Evolutionary conservation across 2,329 filamentous ascomycete species (phyloP).

Genomic region (Botrytis aclada): DNA sequence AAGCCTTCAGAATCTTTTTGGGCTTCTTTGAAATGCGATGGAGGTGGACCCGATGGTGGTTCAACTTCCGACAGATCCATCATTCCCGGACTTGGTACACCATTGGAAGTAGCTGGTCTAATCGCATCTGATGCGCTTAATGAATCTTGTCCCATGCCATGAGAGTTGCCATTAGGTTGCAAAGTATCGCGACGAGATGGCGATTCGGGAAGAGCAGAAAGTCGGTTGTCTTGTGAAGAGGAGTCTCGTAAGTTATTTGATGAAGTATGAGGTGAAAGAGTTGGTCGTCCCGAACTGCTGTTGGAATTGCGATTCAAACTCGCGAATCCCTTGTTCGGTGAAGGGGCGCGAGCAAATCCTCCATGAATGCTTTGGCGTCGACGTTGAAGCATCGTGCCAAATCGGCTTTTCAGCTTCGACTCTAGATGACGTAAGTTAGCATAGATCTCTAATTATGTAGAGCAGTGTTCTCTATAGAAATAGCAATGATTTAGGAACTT

Average conservation of each 20-base stretch:
- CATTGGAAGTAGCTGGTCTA: conserved; percentile 38
- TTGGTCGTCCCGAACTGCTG: conserved; percentile 56
- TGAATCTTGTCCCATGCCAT: conserved; percentile 35
- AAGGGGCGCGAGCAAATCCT: conserved; percentile 53
- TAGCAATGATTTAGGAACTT: not conserved
- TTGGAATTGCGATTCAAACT: conserved; percentile 59
- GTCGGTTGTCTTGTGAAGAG: conserved; percentile 42
- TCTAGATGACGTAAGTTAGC: conserved; percentile 38
- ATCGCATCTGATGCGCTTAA: conserved; percentile 9
- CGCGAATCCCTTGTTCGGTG: conserved; percentile 50
- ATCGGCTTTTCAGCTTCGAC: conserved; percentile 58
- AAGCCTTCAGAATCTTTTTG: conserved; percentile 73
- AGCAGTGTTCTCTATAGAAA: not conserved
- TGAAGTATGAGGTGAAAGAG: conserved; percentile 54
- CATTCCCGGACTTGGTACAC: conserved; percentile 39
- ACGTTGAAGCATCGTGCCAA: conserved; percentile 67
- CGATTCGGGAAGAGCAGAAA: conserved; percentile 58
- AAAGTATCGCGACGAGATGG: conserved; percentile 40
- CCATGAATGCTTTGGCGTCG: conserved; percentile 65
- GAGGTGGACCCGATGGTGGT: conserved; percentile 51
- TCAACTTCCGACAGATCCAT: conserved; percentile 51
- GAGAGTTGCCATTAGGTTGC: conserved; percentile 32
- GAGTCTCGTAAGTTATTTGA: conserved; percentile 57
- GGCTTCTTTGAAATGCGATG: conserved; percentile 38
- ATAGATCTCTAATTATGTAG: not conserved